Percentiles rank a stretch among this genome's conserved stretches.
Evolutionary conservation across 257 asterid genomes (phyloP).

Genomic region (Leonotis leonurus): DNA sequence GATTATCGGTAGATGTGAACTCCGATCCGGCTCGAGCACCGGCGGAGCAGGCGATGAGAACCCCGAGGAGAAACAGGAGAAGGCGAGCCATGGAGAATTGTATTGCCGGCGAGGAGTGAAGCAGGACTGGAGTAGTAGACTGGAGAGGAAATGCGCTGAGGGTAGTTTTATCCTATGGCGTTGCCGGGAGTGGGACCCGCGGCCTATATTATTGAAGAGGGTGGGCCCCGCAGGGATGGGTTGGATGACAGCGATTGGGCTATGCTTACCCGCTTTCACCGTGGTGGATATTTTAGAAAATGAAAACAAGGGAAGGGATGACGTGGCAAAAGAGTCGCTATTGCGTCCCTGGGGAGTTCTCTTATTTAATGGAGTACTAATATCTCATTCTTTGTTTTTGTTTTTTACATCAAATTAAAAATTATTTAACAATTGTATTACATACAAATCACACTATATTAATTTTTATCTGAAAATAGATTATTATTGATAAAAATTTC

Average conservation of each 20-base stretch:
- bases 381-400: too few species aligned
- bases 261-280: background rate
- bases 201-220: background rate
- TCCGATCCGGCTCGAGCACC: conserved; percentile 33
- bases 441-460: too few species aligned
- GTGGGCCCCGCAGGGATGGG: background rate
- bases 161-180: background rate
- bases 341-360: background rate
- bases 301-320: background rate
- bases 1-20: conserved; percentile 43
- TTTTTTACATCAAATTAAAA: too few species aligned
- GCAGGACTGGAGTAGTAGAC: background rate
- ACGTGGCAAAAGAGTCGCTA: background rate
- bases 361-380: background rate
- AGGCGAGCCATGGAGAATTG: conserved; percentile 38
- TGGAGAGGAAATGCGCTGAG: background rate
- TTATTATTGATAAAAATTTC: too few species aligned
- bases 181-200: conserved; percentile 13
- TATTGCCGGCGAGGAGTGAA: background rate
- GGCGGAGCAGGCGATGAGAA: conserved; percentile 31
- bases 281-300: background rate
- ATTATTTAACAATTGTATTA: too few species aligned
- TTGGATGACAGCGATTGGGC: conserved; percentile 8
- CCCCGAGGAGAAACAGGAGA: conserved; percentile 27
- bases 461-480: too few species aligned